Percentiles rank a stretch among this genome's conserved stretches.
Evolutionary conservation across 768 basidiomycete species (phyloP).

Genomic region (Tulasnella sp.): DNA sequence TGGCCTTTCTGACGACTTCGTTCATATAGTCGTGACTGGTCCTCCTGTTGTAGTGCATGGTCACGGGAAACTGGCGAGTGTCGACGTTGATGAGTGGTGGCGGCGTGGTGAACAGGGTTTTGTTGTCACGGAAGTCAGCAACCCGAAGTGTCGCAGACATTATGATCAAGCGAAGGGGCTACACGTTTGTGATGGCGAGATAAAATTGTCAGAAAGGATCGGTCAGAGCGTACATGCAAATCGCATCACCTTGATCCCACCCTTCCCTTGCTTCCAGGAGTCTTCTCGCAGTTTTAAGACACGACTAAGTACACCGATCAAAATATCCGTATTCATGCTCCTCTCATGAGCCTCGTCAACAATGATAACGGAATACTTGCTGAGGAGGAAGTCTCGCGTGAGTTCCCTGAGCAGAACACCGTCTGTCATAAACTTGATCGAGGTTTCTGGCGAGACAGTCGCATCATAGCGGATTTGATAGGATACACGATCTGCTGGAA

Average conservation of each 20-base stretch:
- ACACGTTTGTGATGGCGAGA: constrained; percentile 9
- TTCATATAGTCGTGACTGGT: constrained; percentile 81
- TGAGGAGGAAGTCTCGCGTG: constrained; percentile 85
- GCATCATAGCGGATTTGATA: constrained; percentile 98
- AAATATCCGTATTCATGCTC: constrained; percentile 95
- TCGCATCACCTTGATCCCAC: constrained; percentile 49
- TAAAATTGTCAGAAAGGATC: background rate
- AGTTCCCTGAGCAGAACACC: constrained; percentile 92
- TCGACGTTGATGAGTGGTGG: constrained; percentile 89
- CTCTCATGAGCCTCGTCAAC: constrained; percentile 98
- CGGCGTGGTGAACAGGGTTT: constrained; percentile 60
- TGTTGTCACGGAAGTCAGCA: constrained; percentile 84
- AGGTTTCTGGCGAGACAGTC: constrained; percentile 78
- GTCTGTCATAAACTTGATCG: constrained; percentile 99
- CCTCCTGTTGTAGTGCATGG: constrained; percentile 81
- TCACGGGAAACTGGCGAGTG: constrained; percentile 90
- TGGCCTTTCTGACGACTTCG: constrained; percentile 81
- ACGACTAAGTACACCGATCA: constrained; percentile 93
- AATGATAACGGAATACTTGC: constrained; percentile 85
- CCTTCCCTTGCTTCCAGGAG: constrained; percentile 72
- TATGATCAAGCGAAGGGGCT: constrained; percentile 88
- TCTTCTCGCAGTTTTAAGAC: constrained; percentile 83
- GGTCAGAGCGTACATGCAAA: constrained; percentile 7
- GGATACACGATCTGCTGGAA: constrained; percentile 72
- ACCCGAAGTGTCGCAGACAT: constrained; percentile 98